Base-by-base conservation (phyloP, 2,329 filamentous ascomycete species). In the Nannizziopsis barbatae region DNA sequence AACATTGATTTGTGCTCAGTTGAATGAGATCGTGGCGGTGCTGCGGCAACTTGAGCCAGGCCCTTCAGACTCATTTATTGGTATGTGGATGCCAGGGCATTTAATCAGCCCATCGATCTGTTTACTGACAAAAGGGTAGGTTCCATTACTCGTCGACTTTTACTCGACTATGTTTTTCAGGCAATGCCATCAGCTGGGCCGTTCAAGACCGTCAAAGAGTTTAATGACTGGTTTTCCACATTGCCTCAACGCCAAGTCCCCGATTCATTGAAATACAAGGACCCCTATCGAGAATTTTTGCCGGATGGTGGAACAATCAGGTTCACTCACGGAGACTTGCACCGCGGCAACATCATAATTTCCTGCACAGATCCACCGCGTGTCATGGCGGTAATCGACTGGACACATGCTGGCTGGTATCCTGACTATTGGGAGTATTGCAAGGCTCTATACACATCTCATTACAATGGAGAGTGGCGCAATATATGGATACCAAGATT, bases 401-500 rank as follows among this genome's bases (percentile, higher is more conserved):
- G 60, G 61, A 49, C 47, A 2, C 60, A 64, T 45, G 50, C 57
- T 10, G 62, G 60, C 1, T 65, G 60, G 60, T 62, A 63, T 45
- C 62, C 60, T 1, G 59, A 62, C 17, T 65, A 63, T 20, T 64
- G 58, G 62, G 61, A 63, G 39, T 64, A 60, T 39, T 64, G 58
- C 39, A 65, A 63, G 42, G 53, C 60, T 3, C 42, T 53, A 3
- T 64, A 59, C 47, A 62, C 60, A 18, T 50, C 50, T 2, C 31
- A 44, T 1, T 56, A 49, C 38, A 40, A 54, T 1, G 50, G 39
- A 2, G 54, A 56, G 15, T 59, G 54, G 55, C 50, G 43, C 22
- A 53, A 39, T 42, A 30, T 33, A 22, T 56, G 45, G 48, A 57
- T 57, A 31, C 54, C 53, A 18, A 54, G 48, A 30, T 57, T 57